These are phyloP conservation scores for Lachnellula suecica DNA, from an alignment of 2,329 filamentous ascomycete genomes.

Conservation along the genomic window DNA sequence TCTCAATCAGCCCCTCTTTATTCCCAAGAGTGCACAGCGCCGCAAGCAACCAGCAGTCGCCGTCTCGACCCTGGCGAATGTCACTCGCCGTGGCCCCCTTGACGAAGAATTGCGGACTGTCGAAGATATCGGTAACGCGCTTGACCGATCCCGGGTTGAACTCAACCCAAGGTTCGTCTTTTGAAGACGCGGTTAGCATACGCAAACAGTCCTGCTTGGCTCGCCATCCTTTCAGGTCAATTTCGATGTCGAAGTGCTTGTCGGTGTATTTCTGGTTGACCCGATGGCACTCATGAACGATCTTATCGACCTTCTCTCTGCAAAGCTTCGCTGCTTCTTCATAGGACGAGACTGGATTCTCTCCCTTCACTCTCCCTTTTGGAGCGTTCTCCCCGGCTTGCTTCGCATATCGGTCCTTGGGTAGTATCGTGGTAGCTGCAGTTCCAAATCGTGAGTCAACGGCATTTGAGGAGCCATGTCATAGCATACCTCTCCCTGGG, in stretches of 20 bases:
- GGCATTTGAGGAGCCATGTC: too few species aligned
- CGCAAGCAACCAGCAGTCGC: conserved; percentile 85
- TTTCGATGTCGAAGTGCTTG: conserved; percentile 82
- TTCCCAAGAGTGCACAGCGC: conserved; percentile 70
- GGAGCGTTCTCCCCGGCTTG: conserved; percentile 56
- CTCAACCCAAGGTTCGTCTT: not conserved
- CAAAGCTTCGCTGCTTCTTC: conserved; percentile 71
- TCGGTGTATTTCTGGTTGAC: conserved; percentile 86
- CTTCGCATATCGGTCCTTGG: conserved; percentile 64
- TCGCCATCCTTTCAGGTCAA: conserved; percentile 62
- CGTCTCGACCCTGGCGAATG: conserved; percentile 74
- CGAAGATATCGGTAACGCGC: conserved; percentile 70
- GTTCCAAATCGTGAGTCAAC: not conserved
- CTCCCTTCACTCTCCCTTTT: conserved; percentile 51
- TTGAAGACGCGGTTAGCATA: conserved; percentile 36
- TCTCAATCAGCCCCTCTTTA: conserved; percentile 44
- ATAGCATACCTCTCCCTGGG: conserved; percentile 61
- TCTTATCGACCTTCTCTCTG: conserved; percentile 60
- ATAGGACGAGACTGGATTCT: conserved; percentile 65
- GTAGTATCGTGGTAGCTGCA: conserved; percentile 66
- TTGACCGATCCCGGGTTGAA: conserved; percentile 42
- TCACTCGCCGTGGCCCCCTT: conserved; percentile 72
- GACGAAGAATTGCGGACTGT: conserved; percentile 73
- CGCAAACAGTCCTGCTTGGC: conserved; percentile 48
- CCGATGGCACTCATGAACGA: conserved; percentile 65